A percentile compares a stretch with the other conserved stretches of the same genome.
phyloP scores from a whole-genome alignment of 495 filamentous ascomycete genomes.

The Darksidea phi region DNA sequence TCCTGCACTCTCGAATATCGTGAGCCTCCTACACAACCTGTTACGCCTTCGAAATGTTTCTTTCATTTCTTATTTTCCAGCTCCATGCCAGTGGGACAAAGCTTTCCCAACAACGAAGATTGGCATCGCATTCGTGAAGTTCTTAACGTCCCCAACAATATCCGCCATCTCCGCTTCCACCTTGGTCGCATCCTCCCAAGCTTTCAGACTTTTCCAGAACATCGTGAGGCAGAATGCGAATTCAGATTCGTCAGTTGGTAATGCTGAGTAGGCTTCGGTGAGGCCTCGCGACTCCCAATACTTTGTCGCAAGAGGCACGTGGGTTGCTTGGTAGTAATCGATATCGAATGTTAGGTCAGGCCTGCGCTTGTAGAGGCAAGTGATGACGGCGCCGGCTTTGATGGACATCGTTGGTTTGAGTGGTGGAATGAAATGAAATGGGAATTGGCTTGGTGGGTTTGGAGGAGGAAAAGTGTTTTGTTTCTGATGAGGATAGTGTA shows the following conservation, averaged over 20 bases:
- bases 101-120: conserved; percentile 19
- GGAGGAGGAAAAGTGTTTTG: not conserved
- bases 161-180: not conserved
- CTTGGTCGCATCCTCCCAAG: conserved; percentile 6
- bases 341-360: conserved; percentile 13
- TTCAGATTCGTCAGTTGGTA: not conserved
- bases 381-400: conserved; percentile 7
- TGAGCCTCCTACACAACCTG: no score
- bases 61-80: not conserved
- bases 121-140: conserved; percentile 17
- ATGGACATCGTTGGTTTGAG: not conserved
- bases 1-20: no score
- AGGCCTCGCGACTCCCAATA: conserved; percentile 12
- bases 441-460: not conserved
- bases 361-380: conserved; percentile 13
- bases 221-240: not conserved
- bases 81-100: not conserved
- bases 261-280: not conserved
- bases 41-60: not conserved
- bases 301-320: conserved; percentile 4
- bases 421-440: not conserved
- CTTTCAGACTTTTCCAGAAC: conserved; percentile 8
- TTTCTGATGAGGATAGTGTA: no score
- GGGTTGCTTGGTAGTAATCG: conserved; percentile 13
- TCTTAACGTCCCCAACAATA: conserved; percentile 11